Evolutionary conservation across 1,284 basidiomycete species (phyloP), one percentile per base, ranked within the genome.

Genomic region (Ceratobasidium sp.): DNA sequence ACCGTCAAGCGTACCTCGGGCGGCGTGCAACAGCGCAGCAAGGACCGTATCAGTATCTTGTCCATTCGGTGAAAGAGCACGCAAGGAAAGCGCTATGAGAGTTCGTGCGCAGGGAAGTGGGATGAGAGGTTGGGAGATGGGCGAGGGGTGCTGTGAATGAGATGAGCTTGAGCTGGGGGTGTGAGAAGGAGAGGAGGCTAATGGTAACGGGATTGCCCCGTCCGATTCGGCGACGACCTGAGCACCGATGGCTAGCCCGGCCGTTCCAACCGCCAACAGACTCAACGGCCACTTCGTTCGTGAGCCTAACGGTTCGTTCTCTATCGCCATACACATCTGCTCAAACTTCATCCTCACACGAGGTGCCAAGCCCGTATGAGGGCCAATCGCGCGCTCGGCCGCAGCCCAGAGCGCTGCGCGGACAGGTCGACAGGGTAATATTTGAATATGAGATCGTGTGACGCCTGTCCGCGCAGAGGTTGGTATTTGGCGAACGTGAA

Each of bases 261-360:
- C 89, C 64, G 88, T 86, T 28, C 89, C 87, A 1, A 88, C 86
- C 0, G 90, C 89, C 80, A 92, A 92, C 84, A 92, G 91, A 72
- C 89, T 87, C 61, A 92, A 83, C 0, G 89, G 51, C 49, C 51
- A 69, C 40, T 69, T 87, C 13, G 89, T 87, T 55, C 84, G 85
- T 63, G 33, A 33, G 80, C 28, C 78, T 75, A 46, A 66, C 81
- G 83, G 85, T 23, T 40, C 28, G 28, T 18, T 33, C 60, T 63
- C 60, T 28, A 63, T 28, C 33, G 33, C 60, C 28, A 7, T 20
- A 81, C 89, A 87, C 86, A 90, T 87, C 18, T 84, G 85, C 33
- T 88, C 86, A 60, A 88, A 83, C 7, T 89, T 88, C 67, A 85
- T 82, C 76, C 85, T 86, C 80, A 89, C 89, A 72, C 89, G 85